These are phyloP conservation scores for Trichophaea hybrida DNA, from an alignment of 2,329 filamentous ascomycete species.

Conservation along the genomic window DNA sequence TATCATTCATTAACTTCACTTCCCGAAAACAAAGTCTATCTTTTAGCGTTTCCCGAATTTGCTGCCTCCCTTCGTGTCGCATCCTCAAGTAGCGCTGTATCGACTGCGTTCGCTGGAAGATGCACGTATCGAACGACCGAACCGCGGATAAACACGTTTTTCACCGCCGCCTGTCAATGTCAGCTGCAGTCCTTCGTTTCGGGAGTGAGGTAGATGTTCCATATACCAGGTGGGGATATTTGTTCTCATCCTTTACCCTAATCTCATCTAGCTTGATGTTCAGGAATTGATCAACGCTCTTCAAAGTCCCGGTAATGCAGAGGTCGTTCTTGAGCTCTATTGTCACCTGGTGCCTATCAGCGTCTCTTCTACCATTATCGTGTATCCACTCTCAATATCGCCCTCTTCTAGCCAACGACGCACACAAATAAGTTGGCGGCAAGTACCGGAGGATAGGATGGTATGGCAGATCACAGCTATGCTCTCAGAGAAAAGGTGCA, in stretches of 20 bases:
- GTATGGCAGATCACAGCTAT: too few species aligned
- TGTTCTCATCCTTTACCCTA: constrained; percentile 76
- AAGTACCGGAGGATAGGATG: too few species aligned
- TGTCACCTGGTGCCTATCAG: constrained; percentile 54
- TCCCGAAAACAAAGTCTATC: background rate
- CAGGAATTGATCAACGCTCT: constrained; percentile 95
- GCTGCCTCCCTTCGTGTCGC: constrained; percentile 57
- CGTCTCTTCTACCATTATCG: background rate
- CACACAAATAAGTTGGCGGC: too few species aligned
- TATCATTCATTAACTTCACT: background rate
- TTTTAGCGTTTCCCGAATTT: background rate
- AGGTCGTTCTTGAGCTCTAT: constrained; percentile 99
- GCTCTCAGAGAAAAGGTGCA: background rate
- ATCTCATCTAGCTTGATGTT: constrained; percentile 99
- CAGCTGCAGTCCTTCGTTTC: too few species aligned
- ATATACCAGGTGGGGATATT: constrained; percentile 78
- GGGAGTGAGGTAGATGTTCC: background rate
- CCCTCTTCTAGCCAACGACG: background rate
- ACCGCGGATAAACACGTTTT: constrained; percentile 90
- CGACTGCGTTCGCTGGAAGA: constrained; percentile 65
- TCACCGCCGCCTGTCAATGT: constrained; percentile 53
- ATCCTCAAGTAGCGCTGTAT: constrained; percentile 77
- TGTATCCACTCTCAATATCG: background rate
- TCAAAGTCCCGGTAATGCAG: constrained; percentile 84
- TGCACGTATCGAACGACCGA: constrained; percentile 90